Evolutionary conservation across 2,329 filamentous ascomycete genomes (phyloP).

Genomic region (Aspergillus pseudotamarii): DNA sequence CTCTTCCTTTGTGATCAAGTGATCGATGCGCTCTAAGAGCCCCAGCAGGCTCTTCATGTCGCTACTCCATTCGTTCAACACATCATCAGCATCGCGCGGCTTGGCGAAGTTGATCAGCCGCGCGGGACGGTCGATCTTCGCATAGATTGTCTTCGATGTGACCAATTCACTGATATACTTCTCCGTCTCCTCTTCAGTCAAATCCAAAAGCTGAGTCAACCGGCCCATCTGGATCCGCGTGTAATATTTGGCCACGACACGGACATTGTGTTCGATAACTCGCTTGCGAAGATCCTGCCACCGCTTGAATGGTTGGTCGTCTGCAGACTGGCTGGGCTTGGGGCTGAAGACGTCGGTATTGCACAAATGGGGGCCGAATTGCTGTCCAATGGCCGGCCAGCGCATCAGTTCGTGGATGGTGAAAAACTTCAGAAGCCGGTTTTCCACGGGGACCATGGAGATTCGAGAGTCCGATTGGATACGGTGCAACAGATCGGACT

Average conservation of each 20-base stretch:
- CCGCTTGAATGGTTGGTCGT: slow-evolving; percentile 79
- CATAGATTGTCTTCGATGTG: slow-evolving; percentile 95
- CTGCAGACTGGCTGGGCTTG: slow-evolving; percentile 62
- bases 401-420: slow-evolving; percentile 97
- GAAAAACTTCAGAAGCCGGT: slow-evolving; percentile 88
- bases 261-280: slow-evolving; percentile 98
- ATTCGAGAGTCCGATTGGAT: slow-evolving; percentile 85
- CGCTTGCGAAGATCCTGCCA: slow-evolving; percentile 97
- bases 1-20: slow-evolving; percentile 98
- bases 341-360: slow-evolving; percentile 86
- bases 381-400: slow-evolving; percentile 89
- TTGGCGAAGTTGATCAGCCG: slow-evolving; percentile 92
- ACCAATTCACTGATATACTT: slow-evolving; percentile 98
- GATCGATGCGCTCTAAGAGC: slow-evolving; percentile 86
- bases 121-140: slow-evolving; percentile 94
- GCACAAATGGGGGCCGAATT: slow-evolving; percentile 86
- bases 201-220: slow-evolving; percentile 84
- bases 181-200: slow-evolving; percentile 94
- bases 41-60: slow-evolving; percentile 95
- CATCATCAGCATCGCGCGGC: slow-evolving; percentile 90
- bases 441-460: slow-evolving; percentile 74
- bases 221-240: slow-evolving; percentile 93
- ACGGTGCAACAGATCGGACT: slow-evolving; percentile 94
- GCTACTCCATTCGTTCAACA: slow-evolving; percentile 96
- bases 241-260: slow-evolving; percentile 97